Conservation (phyloP, 495 filamentous ascomycete genomes). For the Penicillium waksmanii region DNA sequence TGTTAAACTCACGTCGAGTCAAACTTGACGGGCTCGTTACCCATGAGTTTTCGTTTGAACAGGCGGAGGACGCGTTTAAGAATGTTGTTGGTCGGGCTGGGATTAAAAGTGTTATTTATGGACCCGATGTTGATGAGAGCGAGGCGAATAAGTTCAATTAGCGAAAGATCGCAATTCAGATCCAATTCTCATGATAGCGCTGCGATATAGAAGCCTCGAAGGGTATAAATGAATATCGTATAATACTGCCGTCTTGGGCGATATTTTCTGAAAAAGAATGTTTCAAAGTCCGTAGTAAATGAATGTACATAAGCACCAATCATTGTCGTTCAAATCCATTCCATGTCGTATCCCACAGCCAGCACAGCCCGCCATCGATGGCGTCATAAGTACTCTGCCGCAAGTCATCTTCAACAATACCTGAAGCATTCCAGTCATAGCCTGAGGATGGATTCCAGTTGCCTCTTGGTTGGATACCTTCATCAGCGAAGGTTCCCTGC, state of each 20-base stretch:
- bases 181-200: not conserved
- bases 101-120: slow-evolving; percentile 39
- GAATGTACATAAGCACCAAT: not conserved
- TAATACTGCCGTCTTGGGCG: not conserved
- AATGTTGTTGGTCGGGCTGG: slow-evolving; percentile 26
- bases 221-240: not conserved
- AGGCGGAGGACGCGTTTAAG: slow-evolving; percentile 26
- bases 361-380: slow-evolving; percentile 29
- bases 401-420: not conserved
- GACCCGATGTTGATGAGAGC: slow-evolving; percentile 29
- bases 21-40: slow-evolving; percentile 74
- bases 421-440: not conserved
- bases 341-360: slow-evolving; percentile 36
- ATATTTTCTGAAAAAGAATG: not conserved
- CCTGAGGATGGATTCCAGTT: not conserved
- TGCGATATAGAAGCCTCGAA: not conserved
- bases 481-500: not conserved
- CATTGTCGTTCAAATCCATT: slow-evolving; percentile 22
- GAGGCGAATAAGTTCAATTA: slow-evolving; percentile 15
- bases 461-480: not conserved
- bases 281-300: not conserved
- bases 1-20: slow-evolving; percentile 65
- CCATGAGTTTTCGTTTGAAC: slow-evolving; percentile 32
- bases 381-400: slow-evolving; percentile 10
- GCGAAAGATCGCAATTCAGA: not conserved